Conservation (phyloP, 371 early-diverging fungal genomes). For the Mortierella sp. region DNA sequence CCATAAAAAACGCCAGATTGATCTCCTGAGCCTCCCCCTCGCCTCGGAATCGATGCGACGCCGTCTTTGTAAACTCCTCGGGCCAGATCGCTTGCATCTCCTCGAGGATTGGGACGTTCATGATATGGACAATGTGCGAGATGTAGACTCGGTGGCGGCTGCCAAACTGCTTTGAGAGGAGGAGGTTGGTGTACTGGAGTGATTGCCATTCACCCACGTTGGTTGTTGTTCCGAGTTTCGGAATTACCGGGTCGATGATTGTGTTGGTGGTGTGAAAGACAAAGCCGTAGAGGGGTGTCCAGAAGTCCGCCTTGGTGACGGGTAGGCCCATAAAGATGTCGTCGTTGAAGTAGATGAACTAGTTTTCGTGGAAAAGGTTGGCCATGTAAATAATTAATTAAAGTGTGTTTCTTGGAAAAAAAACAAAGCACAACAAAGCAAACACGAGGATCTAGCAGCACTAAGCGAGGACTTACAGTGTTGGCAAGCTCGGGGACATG, state of each 20-base stretch:
- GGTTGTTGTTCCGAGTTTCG: background rate
- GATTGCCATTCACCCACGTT: conserved; percentile 37
- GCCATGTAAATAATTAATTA: background rate
- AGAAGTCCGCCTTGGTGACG: conserved; percentile 40
- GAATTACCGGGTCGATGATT: conserved; percentile 16
- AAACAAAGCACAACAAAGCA: background rate
- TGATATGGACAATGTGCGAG: conserved; percentile 44
- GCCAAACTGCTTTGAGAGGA: conserved; percentile 56
- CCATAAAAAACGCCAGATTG: conserved; percentile 45
- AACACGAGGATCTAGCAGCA: background rate
- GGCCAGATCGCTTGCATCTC: conserved; percentile 56
- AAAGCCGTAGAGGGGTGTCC: conserved; percentile 56
- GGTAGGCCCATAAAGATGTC: conserved; percentile 49
- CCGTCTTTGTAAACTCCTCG: conserved; percentile 43
- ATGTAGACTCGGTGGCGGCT: conserved; percentile 47
- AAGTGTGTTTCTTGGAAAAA: background rate
- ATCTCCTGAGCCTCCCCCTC: conserved; percentile 42
- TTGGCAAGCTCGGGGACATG: conserved; percentile 32
- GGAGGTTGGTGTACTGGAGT: conserved; percentile 40
- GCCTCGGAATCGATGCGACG: conserved; percentile 59
- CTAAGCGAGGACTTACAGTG: conserved; percentile 25
- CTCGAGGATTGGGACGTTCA: conserved; percentile 39
- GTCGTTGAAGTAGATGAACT: conserved; percentile 58
- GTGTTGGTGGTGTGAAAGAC: conserved; percentile 38
- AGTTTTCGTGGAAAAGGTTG: background rate